phyloP scores from a whole-genome alignment of 2,329 filamentous ascomycete species.

The Cryphonectria naterciae region DNA sequence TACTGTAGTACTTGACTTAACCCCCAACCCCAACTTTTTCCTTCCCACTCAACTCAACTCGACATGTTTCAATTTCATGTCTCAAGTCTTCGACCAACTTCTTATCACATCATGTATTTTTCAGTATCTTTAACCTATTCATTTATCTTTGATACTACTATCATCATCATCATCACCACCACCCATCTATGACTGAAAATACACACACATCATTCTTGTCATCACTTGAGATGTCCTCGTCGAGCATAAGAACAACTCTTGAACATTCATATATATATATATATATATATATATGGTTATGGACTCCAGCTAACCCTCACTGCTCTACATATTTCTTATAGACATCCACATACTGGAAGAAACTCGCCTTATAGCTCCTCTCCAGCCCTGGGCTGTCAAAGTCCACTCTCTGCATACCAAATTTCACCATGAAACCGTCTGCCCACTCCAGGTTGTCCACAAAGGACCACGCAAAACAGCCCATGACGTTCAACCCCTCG shows the following conservation, averaged over 20 bases:
- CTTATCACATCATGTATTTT: too few relatives aligned
- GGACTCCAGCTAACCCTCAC: neutral
- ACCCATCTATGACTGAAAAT: neutral
- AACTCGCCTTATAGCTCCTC: slow-evolving; percentile 20
- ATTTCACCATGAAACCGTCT: slow-evolving; percentile 15
- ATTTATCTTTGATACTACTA: too few relatives aligned
- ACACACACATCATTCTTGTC: neutral
- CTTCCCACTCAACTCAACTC: neutral
- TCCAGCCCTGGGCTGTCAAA: slow-evolving; percentile 20
- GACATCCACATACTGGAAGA: slow-evolving; percentile 24
- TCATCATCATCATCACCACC: neutral
- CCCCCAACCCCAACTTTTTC: neutral
- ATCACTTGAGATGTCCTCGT: neutral
- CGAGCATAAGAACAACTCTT: neutral
- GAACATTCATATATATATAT: neutral
- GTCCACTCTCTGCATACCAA: slow-evolving; percentile 20
- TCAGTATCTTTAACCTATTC: too few relatives aligned
- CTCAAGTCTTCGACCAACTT: neutral
- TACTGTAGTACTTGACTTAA: neutral
- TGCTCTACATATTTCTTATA: slow-evolving; percentile 18
- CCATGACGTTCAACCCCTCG: slow-evolving; percentile 22
- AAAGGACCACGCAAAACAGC: slow-evolving; percentile 19
- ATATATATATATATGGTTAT: neutral
- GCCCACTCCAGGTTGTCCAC: slow-evolving; percentile 24
- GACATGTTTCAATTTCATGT: neutral